Evolutionary conservation across 2,329 filamentous ascomycete species (phyloP).

Genomic region (Alternaria triticimaculans): DNA sequence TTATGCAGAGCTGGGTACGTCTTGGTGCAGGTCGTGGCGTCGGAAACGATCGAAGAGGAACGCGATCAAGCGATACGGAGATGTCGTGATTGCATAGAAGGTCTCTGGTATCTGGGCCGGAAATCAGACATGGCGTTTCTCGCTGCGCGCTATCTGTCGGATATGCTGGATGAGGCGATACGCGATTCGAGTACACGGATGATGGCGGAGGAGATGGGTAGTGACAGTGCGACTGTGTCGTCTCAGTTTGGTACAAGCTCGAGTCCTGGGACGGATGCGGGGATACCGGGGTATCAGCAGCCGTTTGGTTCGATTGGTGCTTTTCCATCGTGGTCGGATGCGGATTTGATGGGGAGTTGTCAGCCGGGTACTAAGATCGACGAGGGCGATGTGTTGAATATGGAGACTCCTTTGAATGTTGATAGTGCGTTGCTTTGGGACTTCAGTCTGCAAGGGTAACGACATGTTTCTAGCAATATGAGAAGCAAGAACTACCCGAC

Average conservation of each 20-base stretch:
- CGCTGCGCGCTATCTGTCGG: slow-evolving; percentile 44
- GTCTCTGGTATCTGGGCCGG: slow-evolving; percentile 61
- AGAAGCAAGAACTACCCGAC: background rate
- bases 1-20: slow-evolving; percentile 8
- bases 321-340: background rate
- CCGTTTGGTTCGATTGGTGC: background rate
- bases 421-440: background rate
- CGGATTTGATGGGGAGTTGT: background rate
- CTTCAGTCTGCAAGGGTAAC: background rate
- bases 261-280: background rate
- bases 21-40: slow-evolving; percentile 19
- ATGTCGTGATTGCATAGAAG: slow-evolving; percentile 58
- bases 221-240: background rate
- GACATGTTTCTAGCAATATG: too few species aligned
- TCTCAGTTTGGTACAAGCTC: background rate
- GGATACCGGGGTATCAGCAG: background rate
- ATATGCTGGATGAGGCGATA: slow-evolving; percentile 18
- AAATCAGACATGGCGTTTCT: slow-evolving; percentile 61
- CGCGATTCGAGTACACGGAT: background rate
- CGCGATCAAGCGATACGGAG: slow-evolving; percentile 39
- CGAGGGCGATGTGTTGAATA: background rate
- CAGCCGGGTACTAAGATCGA: background rate
- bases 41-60: background rate
- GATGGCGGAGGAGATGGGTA: background rate
- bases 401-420: background rate